Conservation (phyloP, 2,329 filamentous ascomycete genomes). For the Xylariaceae sp. region DNA sequence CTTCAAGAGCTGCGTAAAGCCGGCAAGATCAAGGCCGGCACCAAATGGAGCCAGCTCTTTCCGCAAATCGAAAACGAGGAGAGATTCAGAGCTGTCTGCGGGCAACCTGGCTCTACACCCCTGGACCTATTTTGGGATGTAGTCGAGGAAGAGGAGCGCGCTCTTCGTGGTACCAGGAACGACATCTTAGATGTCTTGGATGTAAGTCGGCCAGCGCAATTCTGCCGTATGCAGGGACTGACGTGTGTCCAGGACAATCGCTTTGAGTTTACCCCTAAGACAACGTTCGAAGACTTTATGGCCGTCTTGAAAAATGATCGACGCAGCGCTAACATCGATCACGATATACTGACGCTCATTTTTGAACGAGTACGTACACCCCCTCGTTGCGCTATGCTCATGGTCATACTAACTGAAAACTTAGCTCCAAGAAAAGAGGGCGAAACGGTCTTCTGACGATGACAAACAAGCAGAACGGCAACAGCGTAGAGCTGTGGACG, state of each 20-base stretch:
- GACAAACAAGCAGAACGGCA: conserved; percentile 82
- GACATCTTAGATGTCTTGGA: conserved; percentile 84
- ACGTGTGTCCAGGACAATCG: conserved; percentile 67
- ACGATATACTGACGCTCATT: conserved; percentile 73
- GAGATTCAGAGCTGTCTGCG: conserved; percentile 78
- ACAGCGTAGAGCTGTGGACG: conserved; percentile 79
- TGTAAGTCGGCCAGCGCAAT: conserved; percentile 51
- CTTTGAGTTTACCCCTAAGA: conserved; percentile 84
- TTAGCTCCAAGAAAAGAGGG: conserved; percentile 78
- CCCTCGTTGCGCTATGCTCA: background rate
- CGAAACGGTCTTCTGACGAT: conserved; percentile 69
- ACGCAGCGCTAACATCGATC: conserved; percentile 82
- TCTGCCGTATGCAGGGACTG: background rate
- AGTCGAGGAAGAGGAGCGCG: conserved; percentile 87
- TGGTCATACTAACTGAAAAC: conserved; percentile 21
- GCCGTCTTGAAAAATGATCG: conserved; percentile 78
- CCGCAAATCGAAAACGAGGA: conserved; percentile 73
- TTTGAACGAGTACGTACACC: conserved; percentile 64
- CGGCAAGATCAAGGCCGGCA: conserved; percentile 82
- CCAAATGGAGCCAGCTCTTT: conserved; percentile 82
- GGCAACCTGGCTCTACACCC: conserved; percentile 78
- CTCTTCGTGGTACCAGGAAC: conserved; percentile 75
- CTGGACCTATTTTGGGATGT: conserved; percentile 95
- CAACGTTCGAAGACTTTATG: conserved; percentile 84
- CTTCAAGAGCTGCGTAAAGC: conserved; percentile 69